Percentiles rank a stretch among this genome's conserved stretches.
Evolutionary conservation across 495 filamentous ascomycete species (phyloP).

Genomic region (Aspergillus sclerotioniger): DNA sequence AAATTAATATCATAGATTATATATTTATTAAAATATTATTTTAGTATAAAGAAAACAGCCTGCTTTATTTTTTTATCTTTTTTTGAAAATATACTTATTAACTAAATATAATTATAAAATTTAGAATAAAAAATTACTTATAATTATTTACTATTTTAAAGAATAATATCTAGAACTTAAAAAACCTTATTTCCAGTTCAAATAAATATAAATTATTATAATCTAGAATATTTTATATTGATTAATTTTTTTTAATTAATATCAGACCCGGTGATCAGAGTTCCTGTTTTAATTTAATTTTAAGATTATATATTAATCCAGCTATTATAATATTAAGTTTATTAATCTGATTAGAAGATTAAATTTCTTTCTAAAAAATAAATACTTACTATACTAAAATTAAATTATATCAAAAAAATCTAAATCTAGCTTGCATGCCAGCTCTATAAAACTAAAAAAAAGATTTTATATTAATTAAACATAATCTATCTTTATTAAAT

Average conservation of each 20-base stretch:
- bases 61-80: background rate
- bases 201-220: constrained; percentile 4
- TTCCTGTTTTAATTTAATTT: constrained; percentile 6
- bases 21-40: constrained; percentile 4
- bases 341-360: constrained; percentile 3
- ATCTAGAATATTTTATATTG: too few relatives aligned
- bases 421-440: background rate
- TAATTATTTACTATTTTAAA: constrained; percentile 13
- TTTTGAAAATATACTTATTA: constrained; percentile 5
- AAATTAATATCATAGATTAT: background rate
- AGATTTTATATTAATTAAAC: too few relatives aligned
- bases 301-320: constrained; percentile 3
- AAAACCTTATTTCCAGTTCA: constrained; percentile 2
- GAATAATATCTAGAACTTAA: constrained; percentile 8
- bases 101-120: constrained; percentile 3
- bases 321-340: constrained; percentile 2
- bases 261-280: constrained; percentile 4
- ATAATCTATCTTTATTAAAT: background rate
- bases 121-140: constrained; percentile 3
- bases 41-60: background rate
- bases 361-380: background rate
- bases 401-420: constrained; percentile 1
- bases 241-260: constrained; percentile 5
- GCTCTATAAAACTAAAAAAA: background rate
- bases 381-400: background rate